These are phyloP conservation scores for Postia placenta DNA, from an alignment of 768 basidiomycete species.

Conservation along the genomic window DNA sequence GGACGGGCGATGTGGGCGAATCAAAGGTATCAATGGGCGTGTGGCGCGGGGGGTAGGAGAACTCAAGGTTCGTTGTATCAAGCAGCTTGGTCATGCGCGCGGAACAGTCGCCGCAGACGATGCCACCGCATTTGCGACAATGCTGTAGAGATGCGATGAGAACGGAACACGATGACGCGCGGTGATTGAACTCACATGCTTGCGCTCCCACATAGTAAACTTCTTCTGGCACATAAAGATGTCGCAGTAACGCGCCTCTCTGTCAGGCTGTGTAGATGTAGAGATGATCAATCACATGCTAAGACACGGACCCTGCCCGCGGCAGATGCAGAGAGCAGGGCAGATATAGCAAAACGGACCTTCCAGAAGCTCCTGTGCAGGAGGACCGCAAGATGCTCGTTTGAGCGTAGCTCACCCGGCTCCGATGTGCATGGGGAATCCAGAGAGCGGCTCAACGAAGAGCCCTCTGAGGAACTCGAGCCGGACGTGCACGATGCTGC, in stretches of 20 bases:
- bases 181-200: conserved; percentile 49
- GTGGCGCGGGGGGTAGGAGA: conserved; percentile 66
- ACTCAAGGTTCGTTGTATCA: conserved; percentile 65
- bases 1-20: conserved; percentile 54
- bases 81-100: conserved; percentile 55
- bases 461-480: conserved; percentile 15
- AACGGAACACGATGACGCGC: conserved; percentile 18
- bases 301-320: conserved; percentile 1
- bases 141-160: conserved; percentile 40
- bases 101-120: conserved; percentile 65
- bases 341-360: conserved; percentile 26
- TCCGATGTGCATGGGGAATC: conserved; percentile 20
- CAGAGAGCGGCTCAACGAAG: conserved; percentile 18
- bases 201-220: conserved; percentile 68
- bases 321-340: conserved; percentile 1
- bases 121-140: conserved; percentile 79
- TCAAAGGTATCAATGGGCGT: conserved; percentile 53
- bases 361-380: conserved; percentile 72
- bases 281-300: conserved; percentile 19
- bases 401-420: conserved; percentile 26
- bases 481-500: background rate
- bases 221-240: conserved; percentile 61
- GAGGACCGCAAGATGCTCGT: conserved; percentile 76
- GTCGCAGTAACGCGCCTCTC: conserved; percentile 57
- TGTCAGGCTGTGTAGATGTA: conserved; percentile 46